phyloP scores from a whole-genome alignment of 2,329 filamentous ascomycete species.

The Colletotrichum cuscutae region DNA sequence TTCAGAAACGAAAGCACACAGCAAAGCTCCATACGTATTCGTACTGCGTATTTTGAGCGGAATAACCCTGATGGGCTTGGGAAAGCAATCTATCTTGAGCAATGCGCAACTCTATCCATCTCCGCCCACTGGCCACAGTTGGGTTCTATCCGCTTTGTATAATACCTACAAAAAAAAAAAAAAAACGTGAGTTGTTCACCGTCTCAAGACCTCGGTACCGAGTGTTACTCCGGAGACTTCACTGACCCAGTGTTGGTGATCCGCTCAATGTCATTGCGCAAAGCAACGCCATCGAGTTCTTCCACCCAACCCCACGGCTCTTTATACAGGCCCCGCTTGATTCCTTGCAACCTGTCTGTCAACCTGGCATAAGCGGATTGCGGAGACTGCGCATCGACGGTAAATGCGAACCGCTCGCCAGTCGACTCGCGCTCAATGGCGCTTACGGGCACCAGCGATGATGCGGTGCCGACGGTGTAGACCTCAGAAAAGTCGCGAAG shows the following conservation, averaged over 20 bases:
- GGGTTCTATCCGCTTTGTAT: neutral
- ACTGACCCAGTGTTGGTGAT: neutral
- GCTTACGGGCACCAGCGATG: neutral
- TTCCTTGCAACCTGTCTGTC: neutral
- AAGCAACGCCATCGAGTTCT: neutral
- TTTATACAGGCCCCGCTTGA: neutral
- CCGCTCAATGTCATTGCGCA: neutral
- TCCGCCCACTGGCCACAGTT: neutral
- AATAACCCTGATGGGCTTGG: neutral
- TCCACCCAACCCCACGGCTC: neutral
- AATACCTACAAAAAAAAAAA: neutral
- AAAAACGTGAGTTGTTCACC: neutral
- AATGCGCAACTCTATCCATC: neutral
- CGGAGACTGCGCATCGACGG: neutral
- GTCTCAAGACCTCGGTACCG: neutral
- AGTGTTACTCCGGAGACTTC: neutral
- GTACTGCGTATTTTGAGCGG: neutral
- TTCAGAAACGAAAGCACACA: neutral
- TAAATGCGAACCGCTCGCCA: neutral
- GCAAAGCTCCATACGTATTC: neutral
- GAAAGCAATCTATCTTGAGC: neutral
- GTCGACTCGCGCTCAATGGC: neutral
- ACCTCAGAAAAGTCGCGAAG: conserved; percentile 11
- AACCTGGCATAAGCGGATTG: neutral
- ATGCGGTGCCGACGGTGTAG: neutral